Percentiles rank a stretch among this genome's conserved stretches.
Conservation (phyloP, 176 grass and related monocot genomes). For the Puccinellia tenuiflora region DNA sequence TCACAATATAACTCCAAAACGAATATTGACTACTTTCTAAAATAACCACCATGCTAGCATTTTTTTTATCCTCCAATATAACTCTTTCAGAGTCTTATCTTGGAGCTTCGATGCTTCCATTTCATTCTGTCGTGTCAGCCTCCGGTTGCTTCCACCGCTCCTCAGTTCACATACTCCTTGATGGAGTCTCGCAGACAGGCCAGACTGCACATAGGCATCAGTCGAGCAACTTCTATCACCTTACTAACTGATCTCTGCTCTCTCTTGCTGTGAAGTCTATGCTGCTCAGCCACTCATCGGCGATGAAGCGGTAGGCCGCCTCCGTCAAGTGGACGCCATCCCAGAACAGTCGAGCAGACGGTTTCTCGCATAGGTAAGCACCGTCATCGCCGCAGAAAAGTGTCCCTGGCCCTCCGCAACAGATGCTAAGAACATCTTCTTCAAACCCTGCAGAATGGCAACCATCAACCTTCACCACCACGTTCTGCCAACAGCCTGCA, state of each 20-base stretch:
- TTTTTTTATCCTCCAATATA: too few relatives aligned
- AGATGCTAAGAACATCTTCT: slow-evolving; percentile 7
- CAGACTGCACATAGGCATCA: background rate
- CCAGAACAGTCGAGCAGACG: slow-evolving; percentile 30
- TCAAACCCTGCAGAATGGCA: slow-evolving; percentile 4
- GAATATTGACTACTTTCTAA: background rate
- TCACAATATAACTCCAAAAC: background rate
- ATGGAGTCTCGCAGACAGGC: background rate
- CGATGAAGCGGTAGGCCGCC: slow-evolving; percentile 16
- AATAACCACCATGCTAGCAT: background rate
- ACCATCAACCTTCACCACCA: background rate
- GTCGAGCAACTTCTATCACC: background rate
- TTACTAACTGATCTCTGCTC: background rate
- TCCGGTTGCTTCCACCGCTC: background rate
- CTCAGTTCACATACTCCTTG: background rate
- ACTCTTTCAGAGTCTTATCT: background rate
- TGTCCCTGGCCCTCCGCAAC: slow-evolving; percentile 22
- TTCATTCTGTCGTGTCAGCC: background rate
- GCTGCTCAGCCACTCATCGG: slow-evolving; percentile 1
- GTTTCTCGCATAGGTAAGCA: background rate
- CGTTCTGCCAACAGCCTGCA: background rate
- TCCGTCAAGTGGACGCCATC: slow-evolving; percentile 23
- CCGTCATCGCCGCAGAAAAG: background rate
- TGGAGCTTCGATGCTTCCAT: background rate
- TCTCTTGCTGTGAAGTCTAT: background rate